Evolutionary conservation across 2,329 filamentous ascomycete species (phyloP).

Genomic region (Colletotrichum sp.): DNA sequence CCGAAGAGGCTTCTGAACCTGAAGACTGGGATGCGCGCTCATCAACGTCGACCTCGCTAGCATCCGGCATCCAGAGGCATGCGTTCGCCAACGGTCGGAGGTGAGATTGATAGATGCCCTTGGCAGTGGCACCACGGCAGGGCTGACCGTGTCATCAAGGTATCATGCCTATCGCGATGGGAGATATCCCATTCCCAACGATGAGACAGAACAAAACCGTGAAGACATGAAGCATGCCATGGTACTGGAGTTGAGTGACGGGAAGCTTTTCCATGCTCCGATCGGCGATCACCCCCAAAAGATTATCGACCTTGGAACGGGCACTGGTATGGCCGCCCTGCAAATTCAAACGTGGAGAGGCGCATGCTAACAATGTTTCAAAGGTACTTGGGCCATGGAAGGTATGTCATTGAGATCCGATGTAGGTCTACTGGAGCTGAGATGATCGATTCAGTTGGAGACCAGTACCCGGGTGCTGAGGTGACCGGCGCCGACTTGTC

Average conservation of each 20-base stretch:
- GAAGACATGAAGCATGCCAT: slow-evolving; percentile 43
- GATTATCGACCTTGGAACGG: neutral
- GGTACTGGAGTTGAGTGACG: slow-evolving; percentile 39
- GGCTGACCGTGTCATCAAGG: neutral
- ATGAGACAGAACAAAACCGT: slow-evolving; percentile 41
- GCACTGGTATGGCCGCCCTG: neutral
- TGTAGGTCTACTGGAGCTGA: neutral
- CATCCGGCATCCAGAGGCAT: slow-evolving; percentile 35
- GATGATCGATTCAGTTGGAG: neutral
- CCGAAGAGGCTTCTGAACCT: neutral
- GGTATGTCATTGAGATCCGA: neutral
- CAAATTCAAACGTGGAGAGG: fast-evolving
- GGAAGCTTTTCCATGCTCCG: slow-evolving; percentile 23
- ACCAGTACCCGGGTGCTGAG: neutral
- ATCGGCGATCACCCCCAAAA: neutral
- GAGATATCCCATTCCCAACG: slow-evolving; percentile 41
- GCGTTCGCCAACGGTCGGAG: slow-evolving; percentile 36
- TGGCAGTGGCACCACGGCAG: neutral
- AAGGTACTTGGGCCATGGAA: neutral
- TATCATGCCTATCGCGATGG: slow-evolving; percentile 40
- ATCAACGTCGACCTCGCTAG: slow-evolving; percentile 28
- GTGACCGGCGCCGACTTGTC: neutral
- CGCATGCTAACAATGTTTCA: neutral
- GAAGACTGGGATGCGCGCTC: slow-evolving; percentile 19
- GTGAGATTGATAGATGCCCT: neutral